Conservation (phyloP, 2,329 filamentous ascomycete species). For the Alternaria alternata region DNA sequence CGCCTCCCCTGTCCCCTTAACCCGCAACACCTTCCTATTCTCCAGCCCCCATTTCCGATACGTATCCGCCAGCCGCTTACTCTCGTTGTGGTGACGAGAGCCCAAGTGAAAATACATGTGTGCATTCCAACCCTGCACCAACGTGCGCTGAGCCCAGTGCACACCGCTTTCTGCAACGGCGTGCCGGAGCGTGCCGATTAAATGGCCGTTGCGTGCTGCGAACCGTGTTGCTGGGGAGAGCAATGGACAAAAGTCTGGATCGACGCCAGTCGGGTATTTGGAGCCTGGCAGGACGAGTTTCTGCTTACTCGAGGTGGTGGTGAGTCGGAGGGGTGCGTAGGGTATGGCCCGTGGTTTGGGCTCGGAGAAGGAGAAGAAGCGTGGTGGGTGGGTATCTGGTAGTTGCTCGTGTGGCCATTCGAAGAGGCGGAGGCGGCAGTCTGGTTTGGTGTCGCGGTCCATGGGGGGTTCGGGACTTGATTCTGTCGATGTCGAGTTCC, state of each 20-base stretch:
- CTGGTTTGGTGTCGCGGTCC: slow-evolving; percentile 13
- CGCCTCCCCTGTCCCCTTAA: not conserved
- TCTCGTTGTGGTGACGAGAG: not conserved
- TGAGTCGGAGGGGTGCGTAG: slow-evolving; percentile 36
- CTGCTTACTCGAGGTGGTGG: slow-evolving; percentile 32
- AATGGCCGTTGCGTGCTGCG: slow-evolving; percentile 36
- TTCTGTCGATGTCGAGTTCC: slow-evolving; percentile 31
- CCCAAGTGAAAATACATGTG: slow-evolving; percentile 39
- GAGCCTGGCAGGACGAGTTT: slow-evolving; percentile 36
- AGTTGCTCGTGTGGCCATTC: slow-evolving; percentile 36
- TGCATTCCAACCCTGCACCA: slow-evolving; percentile 39
- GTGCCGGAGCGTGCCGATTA: slow-evolving; percentile 28
- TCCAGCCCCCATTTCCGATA: slow-evolving; percentile 30
- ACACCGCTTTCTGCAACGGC: slow-evolving; percentile 36
- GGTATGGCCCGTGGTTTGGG: slow-evolving; percentile 24
- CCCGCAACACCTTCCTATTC: slow-evolving; percentile 10
- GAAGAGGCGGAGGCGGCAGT: slow-evolving; percentile 32
- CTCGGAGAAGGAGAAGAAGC: not conserved
- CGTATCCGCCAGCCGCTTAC: slow-evolving; percentile 22
- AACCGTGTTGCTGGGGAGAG: slow-evolving; percentile 23
- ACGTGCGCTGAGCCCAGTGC: slow-evolving; percentile 38
- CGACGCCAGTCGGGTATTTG: slow-evolving; percentile 22
- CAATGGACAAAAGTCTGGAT: slow-evolving; percentile 34
- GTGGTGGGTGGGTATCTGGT: slow-evolving; percentile 10
- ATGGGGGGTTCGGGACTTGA: not conserved